phyloP scores from a whole-genome alignment of 2,329 filamentous ascomycete genomes.

The Colletotrichum lini region DNA sequence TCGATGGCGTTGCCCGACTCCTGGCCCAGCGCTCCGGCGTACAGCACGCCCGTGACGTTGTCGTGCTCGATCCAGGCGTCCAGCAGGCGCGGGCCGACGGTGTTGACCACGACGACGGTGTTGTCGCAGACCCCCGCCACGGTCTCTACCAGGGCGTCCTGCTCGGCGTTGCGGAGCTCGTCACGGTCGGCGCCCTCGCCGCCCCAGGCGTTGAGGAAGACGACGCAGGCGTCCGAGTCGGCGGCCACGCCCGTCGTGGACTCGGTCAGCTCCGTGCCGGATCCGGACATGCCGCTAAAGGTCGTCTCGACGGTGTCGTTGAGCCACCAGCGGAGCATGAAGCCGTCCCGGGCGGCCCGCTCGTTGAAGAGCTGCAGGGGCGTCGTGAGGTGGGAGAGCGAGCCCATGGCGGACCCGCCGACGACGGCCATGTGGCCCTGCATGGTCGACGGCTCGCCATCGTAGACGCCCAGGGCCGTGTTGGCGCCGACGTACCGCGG shows the following conservation, averaged over 20 bases:
- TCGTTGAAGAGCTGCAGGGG: slow-evolving; percentile 72
- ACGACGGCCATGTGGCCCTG: slow-evolving; percentile 61
- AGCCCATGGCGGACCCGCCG: slow-evolving; percentile 49
- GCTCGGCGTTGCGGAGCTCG: slow-evolving; percentile 75
- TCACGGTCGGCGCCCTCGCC: slow-evolving; percentile 79
- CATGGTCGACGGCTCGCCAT: slow-evolving; percentile 57
- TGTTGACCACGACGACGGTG: slow-evolving; percentile 76
- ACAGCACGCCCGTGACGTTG: slow-evolving; percentile 70
- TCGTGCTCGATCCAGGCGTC: slow-evolving; percentile 65
- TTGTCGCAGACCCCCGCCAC: slow-evolving; percentile 72
- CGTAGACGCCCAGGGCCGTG: slow-evolving; percentile 72
- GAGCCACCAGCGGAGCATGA: slow-evolving; percentile 76
- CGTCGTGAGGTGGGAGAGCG: slow-evolving; percentile 62
- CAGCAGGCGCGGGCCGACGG: slow-evolving; percentile 69
- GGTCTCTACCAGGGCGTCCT: slow-evolving; percentile 68
- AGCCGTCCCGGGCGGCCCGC: slow-evolving; percentile 77
- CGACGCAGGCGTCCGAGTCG: slow-evolving; percentile 74
- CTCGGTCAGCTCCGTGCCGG: slow-evolving; percentile 47
- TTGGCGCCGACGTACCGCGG: slow-evolving; percentile 62
- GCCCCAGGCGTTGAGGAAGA: slow-evolving; percentile 77
- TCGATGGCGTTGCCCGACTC: slow-evolving; percentile 79
- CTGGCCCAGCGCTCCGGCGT: slow-evolving; percentile 72
- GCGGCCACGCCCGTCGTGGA: slow-evolving; percentile 59
- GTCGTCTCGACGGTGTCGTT: slow-evolving; percentile 60
- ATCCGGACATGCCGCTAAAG: slow-evolving; percentile 74